Evolutionary conservation across 306 rosid species (phyloP).

Genomic region (Lupinus albus): DNA sequence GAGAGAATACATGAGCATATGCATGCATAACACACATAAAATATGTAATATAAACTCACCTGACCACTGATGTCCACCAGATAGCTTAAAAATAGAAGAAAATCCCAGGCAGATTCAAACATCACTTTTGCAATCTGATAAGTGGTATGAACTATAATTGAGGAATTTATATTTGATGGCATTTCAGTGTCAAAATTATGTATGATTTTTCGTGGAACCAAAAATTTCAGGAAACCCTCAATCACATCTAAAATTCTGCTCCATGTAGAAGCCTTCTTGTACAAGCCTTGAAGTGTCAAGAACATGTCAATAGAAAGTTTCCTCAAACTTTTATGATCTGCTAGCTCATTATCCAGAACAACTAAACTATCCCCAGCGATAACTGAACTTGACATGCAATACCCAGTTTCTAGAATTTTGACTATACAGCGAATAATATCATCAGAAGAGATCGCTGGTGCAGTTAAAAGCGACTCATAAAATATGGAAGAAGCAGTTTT

Average conservation of each 20-base stretch:
- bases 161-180: constrained; percentile 59
- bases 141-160: constrained; percentile 76
- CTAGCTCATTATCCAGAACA: constrained; percentile 58
- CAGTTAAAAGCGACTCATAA: constrained; percentile 70
- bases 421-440: constrained; percentile 62
- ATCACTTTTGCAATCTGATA: constrained; percentile 83
- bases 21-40: not conserved
- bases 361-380: constrained; percentile 53
- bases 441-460: constrained; percentile 60
- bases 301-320: constrained; percentile 81
- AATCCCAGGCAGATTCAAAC: constrained; percentile 85
- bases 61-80: constrained; percentile 79
- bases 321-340: constrained; percentile 69
- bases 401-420: constrained; percentile 80
- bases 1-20: constrained; percentile 21
- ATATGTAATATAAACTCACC: constrained; percentile 56
- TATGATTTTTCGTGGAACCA: constrained; percentile 72
- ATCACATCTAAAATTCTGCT: constrained; percentile 62
- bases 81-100: constrained; percentile 82
- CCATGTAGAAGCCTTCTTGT: constrained; percentile 72
- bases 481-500: constrained; percentile 67
- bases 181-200: constrained; percentile 51
- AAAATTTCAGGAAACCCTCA: constrained; percentile 72
- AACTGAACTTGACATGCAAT: constrained; percentile 53
- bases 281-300: constrained; percentile 78